These are phyloP conservation scores for Nymphaea colorata DNA, from an alignment of 164 flowering plant genomes.

Conservation along the genomic window DNA sequence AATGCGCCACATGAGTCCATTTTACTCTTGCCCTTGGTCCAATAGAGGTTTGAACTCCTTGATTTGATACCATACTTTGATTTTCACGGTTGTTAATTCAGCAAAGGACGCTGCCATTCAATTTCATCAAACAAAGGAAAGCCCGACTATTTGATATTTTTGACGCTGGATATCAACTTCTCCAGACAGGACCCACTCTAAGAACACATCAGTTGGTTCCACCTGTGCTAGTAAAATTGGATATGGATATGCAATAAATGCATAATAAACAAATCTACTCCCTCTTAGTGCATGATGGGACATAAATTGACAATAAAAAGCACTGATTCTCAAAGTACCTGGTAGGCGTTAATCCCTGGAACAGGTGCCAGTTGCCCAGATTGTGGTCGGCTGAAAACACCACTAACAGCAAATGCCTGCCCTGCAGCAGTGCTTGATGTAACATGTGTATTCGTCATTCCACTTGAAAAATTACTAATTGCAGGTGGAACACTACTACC, in stretches of 20 bases:
- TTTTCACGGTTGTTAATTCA: too few species aligned
- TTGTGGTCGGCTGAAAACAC: conserved; percentile 54
- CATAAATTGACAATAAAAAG: background rate
- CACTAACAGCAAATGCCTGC: conserved; percentile 61
- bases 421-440: conserved; percentile 44
- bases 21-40: too few species aligned
- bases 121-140: too few species aligned
- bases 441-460: conserved; percentile 50
- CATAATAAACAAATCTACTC: background rate
- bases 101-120: too few species aligned
- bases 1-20: too few species aligned
- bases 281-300: background rate
- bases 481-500: conserved; percentile 42
- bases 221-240: too few species aligned
- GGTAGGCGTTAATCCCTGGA: conserved; percentile 73
- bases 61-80: too few species aligned
- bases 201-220: background rate
- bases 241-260: too few species aligned
- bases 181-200: background rate
- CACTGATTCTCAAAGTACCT: conserved; percentile 29
- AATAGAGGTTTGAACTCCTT: too few species aligned
- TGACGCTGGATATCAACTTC: too few species aligned
- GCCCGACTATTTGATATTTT: background rate
- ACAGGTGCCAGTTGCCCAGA: conserved; percentile 60
- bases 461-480: conserved; percentile 45